Base-by-base conservation (phyloP, 805 yeast species). In the Clavispora santaluciae region DNA sequence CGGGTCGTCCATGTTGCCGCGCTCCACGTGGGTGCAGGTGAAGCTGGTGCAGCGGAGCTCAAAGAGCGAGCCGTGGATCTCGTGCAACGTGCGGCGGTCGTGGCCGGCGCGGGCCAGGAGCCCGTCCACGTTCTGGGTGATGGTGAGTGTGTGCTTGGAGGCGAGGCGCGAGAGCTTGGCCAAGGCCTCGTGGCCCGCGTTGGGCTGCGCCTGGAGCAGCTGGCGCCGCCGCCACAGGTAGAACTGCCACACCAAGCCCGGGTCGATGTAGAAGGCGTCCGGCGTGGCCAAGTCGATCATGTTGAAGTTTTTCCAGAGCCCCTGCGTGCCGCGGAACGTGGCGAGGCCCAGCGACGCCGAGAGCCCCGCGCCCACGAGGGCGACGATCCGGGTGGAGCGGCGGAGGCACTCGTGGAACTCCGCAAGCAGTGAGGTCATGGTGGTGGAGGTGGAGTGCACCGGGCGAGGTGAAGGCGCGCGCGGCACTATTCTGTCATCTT, bases 191-290 rank as follows among this genome's bases (percentile, higher is more conserved):
- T 88, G 96, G 0, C 91, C 95, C 8, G 54, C 59, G 54, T 88
- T 88, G 0, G 96, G 96, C 36, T 54, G 60, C 0, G 91, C 87
- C 34, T 61, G 61, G 38, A 86, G 63, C 0, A 95, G 90, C 36
- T 68, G 68, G 35, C 64, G 71, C 34, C 96, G 58, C 45, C 95
- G 64, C 59, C 78, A 78, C 4, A 87, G 71, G 60, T 89, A 88
- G 53, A 85, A 88, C 56, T 86, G 91, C 96, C 96, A 88, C 6
- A 89, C 96, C 8, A 87, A 67, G 0, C 86, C 86, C 0, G 96
- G 95, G 56, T 88, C 90, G 15, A 70, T 68, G 44, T 80, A 76
- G 58, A 89, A 88, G 5, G 95, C 96, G 55, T 88, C 96, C 0
- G 95, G 95, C 0, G 96, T 88, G 6, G 95, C 95, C 33, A 89